Base-by-base conservation (phyloP, 2,329 filamentous ascomycete genomes). In the Stemphylium lycopersici region DNA sequence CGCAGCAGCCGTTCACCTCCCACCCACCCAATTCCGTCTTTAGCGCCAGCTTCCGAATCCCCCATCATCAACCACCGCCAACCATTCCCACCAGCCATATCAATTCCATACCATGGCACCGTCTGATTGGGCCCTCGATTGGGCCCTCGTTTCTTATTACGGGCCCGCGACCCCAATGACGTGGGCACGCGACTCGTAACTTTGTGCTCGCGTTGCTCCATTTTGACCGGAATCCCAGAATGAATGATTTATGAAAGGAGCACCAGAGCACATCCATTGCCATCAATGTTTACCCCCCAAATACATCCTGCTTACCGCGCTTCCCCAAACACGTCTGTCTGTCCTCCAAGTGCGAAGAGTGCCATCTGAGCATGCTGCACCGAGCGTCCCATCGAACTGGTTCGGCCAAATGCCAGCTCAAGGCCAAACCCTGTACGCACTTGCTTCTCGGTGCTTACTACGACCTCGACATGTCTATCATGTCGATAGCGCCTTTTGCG, bases 401-500 rank as follows among this genome's bases (percentile, higher is more conserved):
- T 33, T 45, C 42, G 42, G 42, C 18, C 31, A 43, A 20, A 36
- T 32, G 15, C 6, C 32, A 45, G 16, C 31, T 34, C 32, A 36
- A 13, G n/a, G 8, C 20, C 7, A 36, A 34, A 36, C 42, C 42
- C 32, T 36, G 42, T 32, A 34, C 22, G 18, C 6, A 31, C 31
- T 15, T 45, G 7, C 42, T 34, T 18, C n/a, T 44, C 45, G 11
- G 26, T 22, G n/a, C 45, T 59, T 40, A 72, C 65, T n/a, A 51
- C 53, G 16, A 63, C 68, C 48, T 71, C 63, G 69, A 71, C 16
- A 64, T 47, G 36, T 70, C 51, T 2, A 66, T 54, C 59, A 42
- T 58, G 2, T 71, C 66, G 22, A 75, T 61, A 43, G 63, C 61
- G 4, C 73, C 71, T 12, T 58, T 44, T n/a, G 50, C 46, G 7